A percentile compares a stretch with the other conserved stretches of the same genome.
These are phyloP conservation scores for Boletus barrowsii DNA, from an alignment of 768 basidiomycete genomes.

Conservation along the genomic window DNA sequence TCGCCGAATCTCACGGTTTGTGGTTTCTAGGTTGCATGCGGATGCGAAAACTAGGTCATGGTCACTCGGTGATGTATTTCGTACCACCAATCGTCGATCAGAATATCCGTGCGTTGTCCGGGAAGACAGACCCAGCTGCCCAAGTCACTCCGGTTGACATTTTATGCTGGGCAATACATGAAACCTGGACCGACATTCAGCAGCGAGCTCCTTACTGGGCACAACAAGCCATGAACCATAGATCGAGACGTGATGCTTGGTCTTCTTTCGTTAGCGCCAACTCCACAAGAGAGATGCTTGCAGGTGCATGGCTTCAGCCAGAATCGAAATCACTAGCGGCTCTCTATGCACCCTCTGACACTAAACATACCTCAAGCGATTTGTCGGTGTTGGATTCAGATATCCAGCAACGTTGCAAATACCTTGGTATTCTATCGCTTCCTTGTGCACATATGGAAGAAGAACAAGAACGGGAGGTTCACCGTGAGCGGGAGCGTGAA, in stretches of 20 bases:
- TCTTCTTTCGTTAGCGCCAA: neutral
- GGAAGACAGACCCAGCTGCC: constrained; percentile 2
- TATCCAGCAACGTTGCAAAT: constrained; percentile 6
- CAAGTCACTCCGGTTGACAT: constrained; percentile 27
- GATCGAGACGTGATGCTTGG: constrained; percentile 9
- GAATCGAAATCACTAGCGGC: constrained; percentile 16
- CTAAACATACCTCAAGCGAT: neutral
- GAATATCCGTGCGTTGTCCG: constrained; percentile 28
- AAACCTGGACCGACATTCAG: neutral
- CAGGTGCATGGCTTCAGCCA: neutral
- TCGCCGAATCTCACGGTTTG: neutral
- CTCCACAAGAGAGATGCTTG: neutral
- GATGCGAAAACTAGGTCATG: constrained; percentile 44
- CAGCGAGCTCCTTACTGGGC: constrained; percentile 16
- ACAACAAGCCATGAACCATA: constrained; percentile 26
- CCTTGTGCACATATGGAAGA: constrained; percentile 31
- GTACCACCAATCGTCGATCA: constrained; percentile 39
- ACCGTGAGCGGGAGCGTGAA: constrained; percentile 41
- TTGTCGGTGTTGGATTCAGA: neutral
- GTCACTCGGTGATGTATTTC: constrained; percentile 45
- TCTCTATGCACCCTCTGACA: constrained; percentile 25
- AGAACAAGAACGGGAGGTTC: constrained; percentile 45
- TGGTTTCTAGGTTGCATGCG: constrained; percentile 44
- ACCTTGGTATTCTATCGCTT: constrained; percentile 8
- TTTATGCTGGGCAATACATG: constrained; percentile 10